These are phyloP conservation scores for Zymoseptoria ardabiliae DNA, from an alignment of 2,329 filamentous ascomycete species.

Conservation along the genomic window DNA sequence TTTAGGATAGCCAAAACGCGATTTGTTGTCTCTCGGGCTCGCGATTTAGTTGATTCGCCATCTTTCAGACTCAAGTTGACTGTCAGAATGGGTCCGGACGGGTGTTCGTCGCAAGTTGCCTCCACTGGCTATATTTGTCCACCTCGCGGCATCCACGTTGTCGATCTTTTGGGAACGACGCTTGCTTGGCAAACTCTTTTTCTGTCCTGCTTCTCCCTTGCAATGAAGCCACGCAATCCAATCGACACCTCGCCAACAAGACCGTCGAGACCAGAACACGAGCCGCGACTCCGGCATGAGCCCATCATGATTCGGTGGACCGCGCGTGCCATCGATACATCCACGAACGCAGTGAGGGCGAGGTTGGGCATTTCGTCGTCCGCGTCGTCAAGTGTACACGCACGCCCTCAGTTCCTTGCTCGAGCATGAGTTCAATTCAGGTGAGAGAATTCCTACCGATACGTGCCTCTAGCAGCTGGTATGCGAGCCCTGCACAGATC, in stretches of 20 bases:
- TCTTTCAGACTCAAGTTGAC: background rate
- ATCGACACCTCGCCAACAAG: background rate
- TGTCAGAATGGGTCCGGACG: background rate
- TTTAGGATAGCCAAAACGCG: background rate
- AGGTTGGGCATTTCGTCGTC: no score
- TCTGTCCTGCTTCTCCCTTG: background rate
- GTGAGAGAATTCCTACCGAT: no score
- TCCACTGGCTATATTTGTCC: background rate
- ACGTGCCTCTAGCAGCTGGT: no score
- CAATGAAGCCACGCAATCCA: background rate
- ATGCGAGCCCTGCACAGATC: no score
- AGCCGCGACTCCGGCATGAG: background rate
- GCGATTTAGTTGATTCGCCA: no score
- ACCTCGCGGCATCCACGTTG: background rate
- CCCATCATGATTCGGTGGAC: no score
- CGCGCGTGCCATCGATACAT: no score
- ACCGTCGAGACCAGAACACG: background rate
- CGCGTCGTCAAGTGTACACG: no score
- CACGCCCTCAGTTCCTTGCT: background rate
- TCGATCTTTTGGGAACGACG: background rate
- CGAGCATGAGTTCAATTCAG: background rate
- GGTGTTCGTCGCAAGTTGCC: background rate
- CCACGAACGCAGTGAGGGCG: no score
- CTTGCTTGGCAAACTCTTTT: background rate
- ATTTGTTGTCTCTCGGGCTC: no score